phyloP scores from a whole-genome alignment of 2,329 filamentous ascomycete genomes.

The Pseudocercospora cruenta region DNA sequence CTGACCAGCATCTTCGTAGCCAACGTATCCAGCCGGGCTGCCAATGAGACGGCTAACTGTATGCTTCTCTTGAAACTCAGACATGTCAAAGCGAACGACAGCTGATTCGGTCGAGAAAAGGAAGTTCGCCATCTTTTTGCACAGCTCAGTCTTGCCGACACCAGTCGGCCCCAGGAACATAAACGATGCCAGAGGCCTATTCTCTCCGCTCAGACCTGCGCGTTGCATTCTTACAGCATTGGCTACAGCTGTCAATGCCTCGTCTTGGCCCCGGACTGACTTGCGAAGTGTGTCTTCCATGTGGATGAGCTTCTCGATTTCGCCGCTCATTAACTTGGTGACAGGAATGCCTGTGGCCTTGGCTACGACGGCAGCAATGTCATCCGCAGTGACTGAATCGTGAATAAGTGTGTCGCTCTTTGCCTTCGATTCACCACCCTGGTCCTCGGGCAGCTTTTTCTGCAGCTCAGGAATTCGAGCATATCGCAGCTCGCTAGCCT shows the following conservation, averaged over 20 bases:
- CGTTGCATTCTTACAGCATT: constrained; percentile 93
- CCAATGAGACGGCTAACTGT: constrained; percentile 92
- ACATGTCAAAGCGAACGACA: constrained; percentile 95
- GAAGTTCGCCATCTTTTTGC: constrained; percentile 92
- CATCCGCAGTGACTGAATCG: constrained; percentile 91
- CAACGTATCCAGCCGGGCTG: constrained; percentile 90
- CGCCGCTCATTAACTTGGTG: constrained; percentile 86
- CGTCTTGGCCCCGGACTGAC: constrained; percentile 88
- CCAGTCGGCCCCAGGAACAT: constrained; percentile 98
- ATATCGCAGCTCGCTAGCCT: constrained; percentile 89
- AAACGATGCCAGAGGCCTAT: constrained; percentile 88
- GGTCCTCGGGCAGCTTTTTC: constrained; percentile 76
- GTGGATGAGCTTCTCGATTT: constrained; percentile 90
- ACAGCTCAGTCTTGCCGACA: constrained; percentile 95
- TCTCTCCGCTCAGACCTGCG: constrained; percentile 87
- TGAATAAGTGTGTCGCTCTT: constrained; percentile 70
- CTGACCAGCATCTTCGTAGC: constrained; percentile 95
- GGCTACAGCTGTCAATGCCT: constrained; percentile 86
- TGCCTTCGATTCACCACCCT: constrained; percentile 49
- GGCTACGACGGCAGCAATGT: constrained; percentile 90
- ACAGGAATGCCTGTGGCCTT: constrained; percentile 91
- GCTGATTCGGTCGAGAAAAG: constrained; percentile 90
- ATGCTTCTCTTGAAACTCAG: constrained; percentile 96
- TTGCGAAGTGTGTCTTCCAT: constrained; percentile 90
- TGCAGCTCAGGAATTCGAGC: constrained; percentile 82